Evolutionary conservation across 805 yeast genomes (phyloP), one percentile per base, ranked within the genome.

Genomic region (Metschnikowia similis): DNA sequence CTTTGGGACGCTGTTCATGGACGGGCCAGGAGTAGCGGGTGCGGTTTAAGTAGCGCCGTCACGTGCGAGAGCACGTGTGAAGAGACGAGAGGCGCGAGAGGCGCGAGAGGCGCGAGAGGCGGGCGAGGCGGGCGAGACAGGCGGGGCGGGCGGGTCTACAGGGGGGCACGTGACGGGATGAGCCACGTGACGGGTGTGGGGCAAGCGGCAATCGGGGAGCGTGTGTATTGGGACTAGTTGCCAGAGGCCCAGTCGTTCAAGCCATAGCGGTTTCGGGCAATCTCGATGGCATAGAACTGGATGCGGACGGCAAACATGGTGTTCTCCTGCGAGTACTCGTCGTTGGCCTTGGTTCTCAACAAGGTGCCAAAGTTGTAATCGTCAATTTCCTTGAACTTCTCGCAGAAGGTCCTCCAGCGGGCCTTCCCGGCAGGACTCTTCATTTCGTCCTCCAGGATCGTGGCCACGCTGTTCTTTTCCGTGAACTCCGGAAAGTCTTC

Each of bases 331-430:
- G 81, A 80, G 69, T 94, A 94, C 67, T 89, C 97, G 30, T 76
- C 84, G 42, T 71, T 66, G 35, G 87, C 67, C 56, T 81, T 83
- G n/a, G 81, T 71, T 76, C 99, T 85, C 61, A 94, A 74, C 58
- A 94, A 75, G 14, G 98, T 91, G 55, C 99, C 99, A 66, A 94
- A 94, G 72, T 94, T 94, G 74, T 80, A 94, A 70, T 94, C 98
- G 54, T 87, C 94, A 51, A 94, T 79, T 48, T 84, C 80, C 65
- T 94, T 96, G 72, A 89, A 94, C 54, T 81, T 74, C 63, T 84
- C 87, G 71, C 92, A 82, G 66, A 84, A 94, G 26, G 70, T 73
- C 79, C 97, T 87, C 99, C 99, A 94, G 74, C 81, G 84, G 53
- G 80, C 86, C 71, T 94, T 94, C 53, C 95, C 96, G 28, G 65